Evolutionary conservation across 257 asterid species (phyloP).

Genomic region (Capsicum baccatum): DNA sequence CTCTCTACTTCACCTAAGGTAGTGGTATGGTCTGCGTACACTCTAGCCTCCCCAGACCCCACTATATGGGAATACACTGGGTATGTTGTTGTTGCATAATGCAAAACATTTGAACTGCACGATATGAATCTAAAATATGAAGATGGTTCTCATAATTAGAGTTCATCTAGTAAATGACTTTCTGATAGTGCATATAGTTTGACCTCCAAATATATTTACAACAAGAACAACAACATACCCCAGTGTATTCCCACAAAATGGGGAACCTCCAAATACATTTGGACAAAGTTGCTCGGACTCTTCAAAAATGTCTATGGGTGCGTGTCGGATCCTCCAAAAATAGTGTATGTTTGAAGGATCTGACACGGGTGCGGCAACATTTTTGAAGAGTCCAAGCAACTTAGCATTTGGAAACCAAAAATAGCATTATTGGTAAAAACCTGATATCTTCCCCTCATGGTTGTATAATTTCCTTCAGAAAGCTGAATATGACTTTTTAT

Average conservation of each 20-base stretch:
- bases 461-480: not conserved
- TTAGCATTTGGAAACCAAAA: not conserved
- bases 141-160: not conserved
- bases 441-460: not conserved
- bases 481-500: not conserved
- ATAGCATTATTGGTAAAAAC: not conserved
- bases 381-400: no score
- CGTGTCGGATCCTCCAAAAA: no score
- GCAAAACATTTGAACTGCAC: not conserved
- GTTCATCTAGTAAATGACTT: not conserved
- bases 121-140: not conserved
- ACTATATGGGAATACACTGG: no score
- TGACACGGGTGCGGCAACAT: no score
- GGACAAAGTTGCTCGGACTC: no score
- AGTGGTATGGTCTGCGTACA: no score
- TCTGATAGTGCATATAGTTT: not conserved
- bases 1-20: no score
- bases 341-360: no score
- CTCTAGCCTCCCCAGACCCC: no score
- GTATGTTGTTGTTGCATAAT: not conserved
- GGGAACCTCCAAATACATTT: not conserved
- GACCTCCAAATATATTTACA: not conserved
- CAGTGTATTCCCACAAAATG: no score
- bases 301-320: no score
- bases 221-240: no score